phyloP scores from a whole-genome alignment of 257 asterid species.

The Ophiorrhiza pumila region DNA sequence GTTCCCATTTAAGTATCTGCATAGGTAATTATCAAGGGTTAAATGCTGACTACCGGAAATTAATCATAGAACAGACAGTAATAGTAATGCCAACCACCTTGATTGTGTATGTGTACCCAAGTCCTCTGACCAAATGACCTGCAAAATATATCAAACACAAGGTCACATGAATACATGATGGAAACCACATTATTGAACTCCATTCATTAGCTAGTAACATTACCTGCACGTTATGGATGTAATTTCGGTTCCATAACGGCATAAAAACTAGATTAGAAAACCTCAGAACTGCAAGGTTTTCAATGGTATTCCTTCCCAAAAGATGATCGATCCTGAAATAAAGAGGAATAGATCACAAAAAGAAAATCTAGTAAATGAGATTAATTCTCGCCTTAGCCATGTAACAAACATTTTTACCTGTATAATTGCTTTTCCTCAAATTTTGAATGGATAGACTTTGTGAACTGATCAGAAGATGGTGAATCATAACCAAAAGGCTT shows the following conservation, averaged over 20 bases:
- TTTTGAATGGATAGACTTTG: constrained; percentile 34
- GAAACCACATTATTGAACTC: constrained; percentile 4
- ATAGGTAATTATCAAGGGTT: constrained; percentile 9
- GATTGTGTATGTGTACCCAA: constrained; percentile 21
- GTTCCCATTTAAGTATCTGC: constrained; percentile 35
- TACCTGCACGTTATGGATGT: constrained; percentile 49
- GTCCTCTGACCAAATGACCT: constrained; percentile 48
- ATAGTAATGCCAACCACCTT: constrained; percentile 27
- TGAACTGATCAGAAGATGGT: constrained; percentile 39
- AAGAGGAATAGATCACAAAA: neutral
- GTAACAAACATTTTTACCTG: constrained; percentile 27
- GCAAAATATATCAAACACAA: constrained; percentile 10
- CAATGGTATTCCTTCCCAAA: constrained; percentile 55
- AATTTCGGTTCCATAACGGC: constrained; percentile 55
- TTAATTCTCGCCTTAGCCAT: constrained; percentile 1
- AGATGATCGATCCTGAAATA: constrained; percentile 54
- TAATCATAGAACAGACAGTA: neutral
- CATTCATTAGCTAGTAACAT: neutral
- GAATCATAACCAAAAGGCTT: constrained; percentile 48
- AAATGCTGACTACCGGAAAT: neutral
- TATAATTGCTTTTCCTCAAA: constrained; percentile 46
- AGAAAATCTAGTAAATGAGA: neutral
- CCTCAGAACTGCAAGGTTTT: constrained; percentile 47
- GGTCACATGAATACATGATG: neutral
- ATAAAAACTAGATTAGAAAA: constrained; percentile 51